Evolutionary conservation across 2,329 filamentous ascomycete genomes (phyloP).

Genomic region (Thyridium curvatum): DNA sequence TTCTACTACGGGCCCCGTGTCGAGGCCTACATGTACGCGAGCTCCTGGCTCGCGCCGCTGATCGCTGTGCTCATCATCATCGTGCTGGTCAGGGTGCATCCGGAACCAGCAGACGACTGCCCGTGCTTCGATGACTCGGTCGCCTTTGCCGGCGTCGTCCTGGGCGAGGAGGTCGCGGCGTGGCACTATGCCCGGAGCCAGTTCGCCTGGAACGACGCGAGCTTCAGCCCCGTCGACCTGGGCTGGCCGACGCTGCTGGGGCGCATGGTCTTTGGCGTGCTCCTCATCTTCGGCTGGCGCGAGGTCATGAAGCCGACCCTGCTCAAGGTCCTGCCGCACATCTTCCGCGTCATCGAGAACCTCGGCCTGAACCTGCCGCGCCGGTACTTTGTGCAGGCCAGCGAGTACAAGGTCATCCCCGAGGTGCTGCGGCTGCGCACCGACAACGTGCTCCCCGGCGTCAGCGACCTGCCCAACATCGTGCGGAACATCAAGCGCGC

Average conservation of each 20-base stretch:
- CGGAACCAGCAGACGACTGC: constrained; percentile 93
- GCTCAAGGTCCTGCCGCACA: constrained; percentile 69
- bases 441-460: constrained; percentile 84
- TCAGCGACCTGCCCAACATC: constrained; percentile 80
- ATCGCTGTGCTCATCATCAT: constrained; percentile 62
- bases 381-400: constrained; percentile 85
- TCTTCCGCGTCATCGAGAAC: constrained; percentile 81
- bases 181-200: constrained; percentile 70
- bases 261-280: constrained; percentile 72
- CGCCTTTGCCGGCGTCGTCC: constrained; percentile 82
- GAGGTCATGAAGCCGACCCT: constrained; percentile 82
- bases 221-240: constrained; percentile 60
- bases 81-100: constrained; percentile 78
- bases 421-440: constrained; percentile 57
- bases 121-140: constrained; percentile 97
- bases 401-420: constrained; percentile 83
- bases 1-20: constrained; percentile 56
- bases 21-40: constrained; percentile 64
- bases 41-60: constrained; percentile 57
- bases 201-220: constrained; percentile 34
- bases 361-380: constrained; percentile 75
- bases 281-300: constrained; percentile 84
- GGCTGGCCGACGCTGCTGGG: constrained; percentile 57
- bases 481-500: constrained; percentile 72
- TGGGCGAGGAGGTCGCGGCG: constrained; percentile 74